Evolutionary conservation across 139 green algal species (phyloP).

Genomic region (Chlamydomonas schloesseri): DNA sequence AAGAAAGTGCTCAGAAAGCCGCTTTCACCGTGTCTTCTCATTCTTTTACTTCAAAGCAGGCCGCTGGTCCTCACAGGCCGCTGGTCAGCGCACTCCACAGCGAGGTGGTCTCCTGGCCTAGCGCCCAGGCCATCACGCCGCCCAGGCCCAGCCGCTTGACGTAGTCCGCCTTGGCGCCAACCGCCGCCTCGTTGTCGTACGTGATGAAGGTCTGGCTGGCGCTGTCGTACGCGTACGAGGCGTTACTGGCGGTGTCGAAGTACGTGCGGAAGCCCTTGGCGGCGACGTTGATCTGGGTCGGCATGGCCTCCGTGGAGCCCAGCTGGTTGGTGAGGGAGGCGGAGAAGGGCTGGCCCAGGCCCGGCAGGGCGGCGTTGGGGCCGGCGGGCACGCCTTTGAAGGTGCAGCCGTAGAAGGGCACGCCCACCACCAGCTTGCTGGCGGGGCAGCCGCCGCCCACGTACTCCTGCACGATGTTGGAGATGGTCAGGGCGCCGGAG

Average conservation of each 20-base stretch:
- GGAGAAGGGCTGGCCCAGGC: not conserved
- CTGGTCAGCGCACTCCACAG: not conserved
- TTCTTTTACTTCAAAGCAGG: too few species aligned
- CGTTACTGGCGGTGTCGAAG: not conserved
- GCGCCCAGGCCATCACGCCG: not conserved
- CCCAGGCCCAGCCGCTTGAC: not conserved
- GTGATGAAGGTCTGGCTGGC: not conserved
- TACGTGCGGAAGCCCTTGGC: not conserved
- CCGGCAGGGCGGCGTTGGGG: not conserved
- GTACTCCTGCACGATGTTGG: not conserved
- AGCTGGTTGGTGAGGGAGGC: not conserved
- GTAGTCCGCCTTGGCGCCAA: conserved; percentile 7
- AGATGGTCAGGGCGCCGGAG: not conserved
- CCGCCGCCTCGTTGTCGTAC: conserved; percentile 8
- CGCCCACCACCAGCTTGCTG: not conserved
- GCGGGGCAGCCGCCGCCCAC: not conserved
- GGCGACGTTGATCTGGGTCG: not conserved
- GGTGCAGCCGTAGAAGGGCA: conserved; percentile 10
- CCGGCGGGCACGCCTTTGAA: conserved; percentile 5
- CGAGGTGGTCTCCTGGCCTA: not conserved
- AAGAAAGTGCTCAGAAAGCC: too few species aligned
- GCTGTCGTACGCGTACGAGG: conserved; percentile 14
- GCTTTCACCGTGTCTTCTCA: too few species aligned
- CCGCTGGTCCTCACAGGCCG: too few species aligned
- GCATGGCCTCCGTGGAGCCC: not conserved